Evolutionary conservation across 75 land plant species (phyloP), one percentile per base, ranked within the genome.

Genomic region (Cunninghamia lanceolata): DNA sequence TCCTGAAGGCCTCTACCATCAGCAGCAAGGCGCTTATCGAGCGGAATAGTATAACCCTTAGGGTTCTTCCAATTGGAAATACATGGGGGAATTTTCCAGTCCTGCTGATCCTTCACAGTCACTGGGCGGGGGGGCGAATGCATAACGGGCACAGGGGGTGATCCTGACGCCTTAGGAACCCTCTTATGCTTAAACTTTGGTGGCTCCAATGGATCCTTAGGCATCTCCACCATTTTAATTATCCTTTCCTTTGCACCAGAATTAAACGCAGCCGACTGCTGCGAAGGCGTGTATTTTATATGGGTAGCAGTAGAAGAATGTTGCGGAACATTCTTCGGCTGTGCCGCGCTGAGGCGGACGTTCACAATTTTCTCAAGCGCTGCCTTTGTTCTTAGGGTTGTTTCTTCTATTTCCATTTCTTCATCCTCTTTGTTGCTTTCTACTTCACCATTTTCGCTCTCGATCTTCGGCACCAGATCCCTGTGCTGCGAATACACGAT

Each of bases 131-230:
- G 99, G 0, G 99, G 99, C 2, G 97, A 96, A 84, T 96, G 97
- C 97, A 95, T 95, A 16, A 98, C 92, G 0, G 99, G 97, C 13
- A 96, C 99, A 15, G 98, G 99, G 3, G 99, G 99, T n/a, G 99
- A 96, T 21, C 99, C 99, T 15, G 95, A 93, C 14, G 99, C 97
- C 80, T 87, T 94, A 2, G 99, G 99, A 4, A 98, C 99, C 38
- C 99, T 86, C 94, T 98, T 98, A 76, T 98, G 99, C 93, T 98
- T 98, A 86, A 98, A 98, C 91, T 98, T 98, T 13, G 99, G 99
- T 0, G 99, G 98, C 90, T 98, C 99, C 8, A 98, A 89, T 9
- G 99, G 99, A 85, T 98, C 99, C 56, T 91, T 94, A 0, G 95
- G 97, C 99, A 94, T 95, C 87, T 96, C 97, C 50, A 98, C 95